These are phyloP conservation scores for Colletotrichum costaricense DNA, from an alignment of 2,329 filamentous ascomycete species.

Conservation along the genomic window DNA sequence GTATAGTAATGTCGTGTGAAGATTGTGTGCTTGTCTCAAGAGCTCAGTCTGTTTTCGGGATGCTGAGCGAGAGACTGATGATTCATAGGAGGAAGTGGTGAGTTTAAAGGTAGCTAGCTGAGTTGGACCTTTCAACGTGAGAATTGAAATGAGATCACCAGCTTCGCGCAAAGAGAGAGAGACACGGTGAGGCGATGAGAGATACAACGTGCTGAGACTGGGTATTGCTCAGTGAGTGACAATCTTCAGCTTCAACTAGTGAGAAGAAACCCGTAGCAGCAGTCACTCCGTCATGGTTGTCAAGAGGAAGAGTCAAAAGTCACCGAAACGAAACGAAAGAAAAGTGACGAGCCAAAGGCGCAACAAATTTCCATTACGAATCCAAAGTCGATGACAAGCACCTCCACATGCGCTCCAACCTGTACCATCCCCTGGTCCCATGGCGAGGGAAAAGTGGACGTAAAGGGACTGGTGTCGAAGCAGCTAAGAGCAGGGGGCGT, in stretches of 20 bases:
- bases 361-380: slow-evolving; percentile 18
- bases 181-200: background rate
- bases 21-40: background rate
- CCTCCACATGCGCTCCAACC: slow-evolving; percentile 27
- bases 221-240: background rate
- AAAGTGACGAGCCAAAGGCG: background rate
- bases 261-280: background rate
- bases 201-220: background rate
- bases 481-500: background rate
- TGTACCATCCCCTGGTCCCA: slow-evolving; percentile 13
- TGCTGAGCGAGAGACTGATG: background rate
- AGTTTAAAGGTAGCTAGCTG: background rate
- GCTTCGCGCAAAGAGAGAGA: background rate
- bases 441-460: slow-evolving; percentile 13
- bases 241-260: background rate
- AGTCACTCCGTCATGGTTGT: background rate
- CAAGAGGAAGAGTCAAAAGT: background rate
- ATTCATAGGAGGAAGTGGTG: background rate
- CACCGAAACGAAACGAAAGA: background rate
- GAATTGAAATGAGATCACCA: background rate
- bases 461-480: slow-evolving; percentile 1
- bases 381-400: slow-evolving; percentile 31
- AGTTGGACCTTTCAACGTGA: background rate
- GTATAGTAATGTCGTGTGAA: background rate
- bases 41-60: background rate